phyloP scores from a whole-genome alignment of 345 rosid genomes.

The Citrus cavaleriei region DNA sequence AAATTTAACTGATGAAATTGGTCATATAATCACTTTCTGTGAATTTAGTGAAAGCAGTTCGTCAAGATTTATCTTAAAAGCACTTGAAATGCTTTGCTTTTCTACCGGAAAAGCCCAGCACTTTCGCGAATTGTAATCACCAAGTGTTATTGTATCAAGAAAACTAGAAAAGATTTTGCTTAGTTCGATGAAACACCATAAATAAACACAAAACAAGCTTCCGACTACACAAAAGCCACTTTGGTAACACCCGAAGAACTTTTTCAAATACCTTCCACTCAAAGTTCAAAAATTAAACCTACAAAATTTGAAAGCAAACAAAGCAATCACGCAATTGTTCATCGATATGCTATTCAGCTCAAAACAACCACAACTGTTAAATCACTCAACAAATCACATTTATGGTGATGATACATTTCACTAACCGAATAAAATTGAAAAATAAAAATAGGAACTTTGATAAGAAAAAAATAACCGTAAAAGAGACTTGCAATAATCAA shows the following conservation, averaged over 20 bases:
- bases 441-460: neutral
- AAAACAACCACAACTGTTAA: too few relatives aligned
- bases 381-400: too few relatives aligned
- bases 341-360: neutral
- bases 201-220: neutral
- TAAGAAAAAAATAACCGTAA: conserved; percentile 25
- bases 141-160: neutral
- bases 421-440: neutral
- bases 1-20: neutral
- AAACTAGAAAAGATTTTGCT: neutral
- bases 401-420: too few relatives aligned
- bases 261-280: neutral
- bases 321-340: neutral
- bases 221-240: neutral
- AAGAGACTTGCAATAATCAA: conserved; percentile 60
- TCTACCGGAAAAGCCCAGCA: too few relatives aligned
- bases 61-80: too few relatives aligned
- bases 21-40: neutral
- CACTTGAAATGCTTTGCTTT: too few relatives aligned
- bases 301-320: neutral
- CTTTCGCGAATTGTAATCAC: neutral
- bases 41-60: neutral
- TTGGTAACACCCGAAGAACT: neutral
- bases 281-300: neutral
- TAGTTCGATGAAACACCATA: neutral